These are phyloP conservation scores for Brassica hybrid DNA, from an alignment of 441 rosid genomes.

Conservation along the genomic window DNA sequence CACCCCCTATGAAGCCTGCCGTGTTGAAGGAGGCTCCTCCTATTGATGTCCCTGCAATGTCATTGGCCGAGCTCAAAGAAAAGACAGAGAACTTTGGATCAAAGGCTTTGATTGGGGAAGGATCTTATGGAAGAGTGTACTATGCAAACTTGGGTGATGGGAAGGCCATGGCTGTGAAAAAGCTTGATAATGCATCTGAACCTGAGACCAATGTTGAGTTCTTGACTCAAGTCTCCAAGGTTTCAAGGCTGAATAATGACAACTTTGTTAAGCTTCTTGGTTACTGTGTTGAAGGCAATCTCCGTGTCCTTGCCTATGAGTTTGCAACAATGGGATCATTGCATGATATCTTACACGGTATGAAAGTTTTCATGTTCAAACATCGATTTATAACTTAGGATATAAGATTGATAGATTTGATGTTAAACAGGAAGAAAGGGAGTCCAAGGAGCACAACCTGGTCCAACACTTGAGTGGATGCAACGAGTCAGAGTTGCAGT, in stretches of 20 bases:
- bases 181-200: constrained; percentile 84
- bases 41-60: constrained; percentile 79
- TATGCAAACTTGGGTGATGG: constrained; percentile 71
- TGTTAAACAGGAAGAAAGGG: constrained; percentile 81
- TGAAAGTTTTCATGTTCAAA: constrained; percentile 16
- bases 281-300: constrained; percentile 83
- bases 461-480: constrained; percentile 99
- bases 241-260: constrained; percentile 83
- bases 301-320: constrained; percentile 89
- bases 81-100: constrained; percentile 93
- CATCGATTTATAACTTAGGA: not conserved
- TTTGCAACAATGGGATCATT: constrained; percentile 99
- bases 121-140: constrained; percentile 96
- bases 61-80: constrained; percentile 81
- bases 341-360: constrained; percentile 95
- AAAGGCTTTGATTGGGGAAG: constrained; percentile 96
- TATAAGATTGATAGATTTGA: not conserved
- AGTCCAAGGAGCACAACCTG: constrained; percentile 99
- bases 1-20: constrained; percentile 63
- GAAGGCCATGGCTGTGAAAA: constrained; percentile 81
- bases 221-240: constrained; percentile 88
- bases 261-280: constrained; percentile 89
- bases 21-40: constrained; percentile 73
- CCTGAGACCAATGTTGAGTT: constrained; percentile 82
- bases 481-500: constrained; percentile 92